Evolutionary conservation across 2,329 filamentous ascomycete genomes (phyloP).

Genomic region (Fusarium sp.): DNA sequence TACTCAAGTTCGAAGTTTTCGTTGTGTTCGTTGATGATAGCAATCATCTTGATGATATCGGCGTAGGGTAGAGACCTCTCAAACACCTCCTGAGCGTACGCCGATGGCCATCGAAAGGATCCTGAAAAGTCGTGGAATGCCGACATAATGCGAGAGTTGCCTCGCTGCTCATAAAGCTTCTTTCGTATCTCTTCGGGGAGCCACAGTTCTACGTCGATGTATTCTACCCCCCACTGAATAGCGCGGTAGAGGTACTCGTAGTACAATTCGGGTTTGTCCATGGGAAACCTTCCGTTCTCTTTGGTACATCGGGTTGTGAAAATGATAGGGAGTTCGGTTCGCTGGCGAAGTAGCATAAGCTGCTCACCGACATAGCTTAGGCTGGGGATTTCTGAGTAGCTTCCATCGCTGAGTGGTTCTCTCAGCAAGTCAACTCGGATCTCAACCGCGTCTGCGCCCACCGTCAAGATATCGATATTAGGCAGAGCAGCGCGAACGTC

Average conservation of each 20-base stretch:
- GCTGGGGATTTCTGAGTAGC: slow-evolving; percentile 75
- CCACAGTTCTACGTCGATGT: slow-evolving; percentile 90
- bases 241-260: slow-evolving; percentile 84
- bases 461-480: slow-evolving; percentile 87
- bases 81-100: slow-evolving; percentile 77
- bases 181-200: slow-evolving; percentile 80
- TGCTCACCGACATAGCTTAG: slow-evolving; percentile 87
- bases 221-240: slow-evolving; percentile 90
- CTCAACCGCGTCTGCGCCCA: slow-evolving; percentile 87
- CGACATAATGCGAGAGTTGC: slow-evolving; percentile 88
- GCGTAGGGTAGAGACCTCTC: slow-evolving; percentile 77
- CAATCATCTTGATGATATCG: slow-evolving; percentile 92
- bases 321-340: slow-evolving; percentile 89
- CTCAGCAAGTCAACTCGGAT: slow-evolving; percentile 84
- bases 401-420: slow-evolving; percentile 73
- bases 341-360: slow-evolving; percentile 83
- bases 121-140: slow-evolving; percentile 91
- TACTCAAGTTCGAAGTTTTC: slow-evolving; percentile 93
- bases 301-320: slow-evolving; percentile 85
- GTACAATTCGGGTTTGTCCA: slow-evolving; percentile 80
- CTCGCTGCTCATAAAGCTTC: slow-evolving; percentile 74
- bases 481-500: slow-evolving; percentile 85
- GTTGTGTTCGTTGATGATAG: slow-evolving; percentile 81
- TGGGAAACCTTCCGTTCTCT: slow-evolving; percentile 87
- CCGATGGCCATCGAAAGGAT: slow-evolving; percentile 83